Evolutionary conservation across 2,329 filamentous ascomycete species (phyloP).

Genomic region (Stagonosporopsis tanaceti): DNA sequence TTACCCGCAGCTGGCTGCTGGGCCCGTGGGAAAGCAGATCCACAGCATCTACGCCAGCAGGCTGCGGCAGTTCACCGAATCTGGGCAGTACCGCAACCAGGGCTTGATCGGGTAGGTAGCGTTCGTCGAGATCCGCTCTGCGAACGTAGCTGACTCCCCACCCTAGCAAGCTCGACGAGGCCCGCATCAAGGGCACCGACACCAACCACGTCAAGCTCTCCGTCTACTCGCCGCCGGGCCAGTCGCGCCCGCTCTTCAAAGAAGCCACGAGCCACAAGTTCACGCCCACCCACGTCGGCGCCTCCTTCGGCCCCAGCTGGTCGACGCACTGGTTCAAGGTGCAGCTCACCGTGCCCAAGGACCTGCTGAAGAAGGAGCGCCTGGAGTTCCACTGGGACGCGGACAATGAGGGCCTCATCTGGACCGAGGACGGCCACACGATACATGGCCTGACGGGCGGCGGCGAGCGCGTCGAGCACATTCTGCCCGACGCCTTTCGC

Average conservation of each 20-base stretch:
- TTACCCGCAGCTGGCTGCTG: conserved; percentile 47
- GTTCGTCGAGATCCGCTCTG: not conserved
- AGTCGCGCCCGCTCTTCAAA: conserved; percentile 82
- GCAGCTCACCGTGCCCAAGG: conserved; percentile 75
- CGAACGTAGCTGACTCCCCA: not conserved
- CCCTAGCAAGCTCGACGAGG: conserved; percentile 75
- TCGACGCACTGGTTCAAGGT: conserved; percentile 97
- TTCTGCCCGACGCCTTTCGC: conserved; percentile 80
- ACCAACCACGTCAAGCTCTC: conserved; percentile 75
- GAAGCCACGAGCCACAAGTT: conserved; percentile 83
- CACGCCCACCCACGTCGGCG: conserved; percentile 75
- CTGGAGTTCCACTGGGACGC: conserved; percentile 98
- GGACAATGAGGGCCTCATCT: conserved; percentile 92
- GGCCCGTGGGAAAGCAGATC: conserved; percentile 63
- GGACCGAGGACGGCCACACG: conserved; percentile 87
- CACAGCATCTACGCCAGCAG: conserved; percentile 84
- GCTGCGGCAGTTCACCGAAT: conserved; percentile 79
- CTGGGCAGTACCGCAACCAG: conserved; percentile 73
- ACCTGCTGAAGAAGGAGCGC: conserved; percentile 77
- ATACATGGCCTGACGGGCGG: conserved; percentile 91
- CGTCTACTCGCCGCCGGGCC: conserved; percentile 83
- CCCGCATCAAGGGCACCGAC: conserved; percentile 70
- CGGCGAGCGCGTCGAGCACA: conserved; percentile 89
- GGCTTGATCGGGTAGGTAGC: conserved; percentile 73
- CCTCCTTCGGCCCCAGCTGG: conserved; percentile 92